Percentiles rank a stretch among this genome's conserved stretches.
These are phyloP conservation scores for Heteromeles arbutifolia DNA, from an alignment of 306 rosid species.

Conservation along the genomic window DNA sequence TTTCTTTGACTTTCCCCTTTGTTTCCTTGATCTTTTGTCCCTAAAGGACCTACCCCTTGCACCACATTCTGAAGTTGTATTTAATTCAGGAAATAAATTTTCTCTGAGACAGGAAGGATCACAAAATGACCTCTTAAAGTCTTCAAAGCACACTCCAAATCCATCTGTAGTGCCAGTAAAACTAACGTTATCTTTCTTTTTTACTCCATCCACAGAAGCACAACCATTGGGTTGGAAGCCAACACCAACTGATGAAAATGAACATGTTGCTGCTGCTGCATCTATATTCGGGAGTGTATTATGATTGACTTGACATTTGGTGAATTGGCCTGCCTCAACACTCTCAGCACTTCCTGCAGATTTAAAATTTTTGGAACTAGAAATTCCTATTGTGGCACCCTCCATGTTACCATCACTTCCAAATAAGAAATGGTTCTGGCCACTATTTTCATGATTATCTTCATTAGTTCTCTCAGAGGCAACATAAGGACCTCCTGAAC, in stretches of 20 bases:
- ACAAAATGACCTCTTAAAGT: conserved; percentile 47
- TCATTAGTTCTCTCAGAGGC: conserved; percentile 20
- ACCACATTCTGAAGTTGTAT: conserved; percentile 23
- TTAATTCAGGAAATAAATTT: conserved; percentile 47
- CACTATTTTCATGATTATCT: conserved; percentile 18
- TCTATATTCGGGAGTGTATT: conserved; percentile 18
- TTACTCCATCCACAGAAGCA: conserved; percentile 18
- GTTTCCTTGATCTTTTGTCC: conserved; percentile 47
- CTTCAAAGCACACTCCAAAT: conserved; percentile 29
- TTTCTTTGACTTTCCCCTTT: conserved; percentile 43
- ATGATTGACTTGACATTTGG: conserved; percentile 22
- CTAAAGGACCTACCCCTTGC: conserved; percentile 41
- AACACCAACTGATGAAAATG: conserved; percentile 30
- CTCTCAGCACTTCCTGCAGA: conserved; percentile 20
- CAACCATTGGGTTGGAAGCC: conserved; percentile 20
- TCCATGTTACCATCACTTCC: conserved; percentile 22
- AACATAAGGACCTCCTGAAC: conserved; percentile 22
- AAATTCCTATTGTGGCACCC: conserved; percentile 23
- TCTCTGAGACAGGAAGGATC: conserved; percentile 64
- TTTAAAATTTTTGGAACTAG: conserved; percentile 30
- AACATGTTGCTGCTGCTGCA: conserved; percentile 30
- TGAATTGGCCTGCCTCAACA: conserved; percentile 28
- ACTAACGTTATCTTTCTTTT: conserved; percentile 15
- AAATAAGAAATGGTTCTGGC: conserved; percentile 17
- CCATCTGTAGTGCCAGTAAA: conserved; percentile 34